Evolutionary conservation across 768 basidiomycete species (phyloP).

Genomic region (Stropharia rugosoannulata): DNA sequence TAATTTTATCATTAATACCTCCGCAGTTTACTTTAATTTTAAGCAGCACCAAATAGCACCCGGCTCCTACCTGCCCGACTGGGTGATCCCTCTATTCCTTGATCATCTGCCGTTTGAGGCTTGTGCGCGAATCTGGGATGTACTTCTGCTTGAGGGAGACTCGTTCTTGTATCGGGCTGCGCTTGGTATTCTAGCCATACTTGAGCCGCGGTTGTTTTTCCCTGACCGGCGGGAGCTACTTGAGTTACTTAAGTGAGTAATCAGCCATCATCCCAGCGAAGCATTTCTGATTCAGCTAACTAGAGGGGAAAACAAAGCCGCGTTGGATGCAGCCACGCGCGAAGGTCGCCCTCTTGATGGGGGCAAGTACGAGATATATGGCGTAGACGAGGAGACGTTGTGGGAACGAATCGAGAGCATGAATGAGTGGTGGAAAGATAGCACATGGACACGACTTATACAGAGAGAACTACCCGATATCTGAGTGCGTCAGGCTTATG

Average conservation of each 20-base stretch:
- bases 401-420: slow-evolving; percentile 82
- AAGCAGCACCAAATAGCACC: slow-evolving; percentile 92
- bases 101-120: slow-evolving; percentile 91
- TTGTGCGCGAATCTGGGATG: slow-evolving; percentile 88
- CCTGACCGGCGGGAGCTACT: slow-evolving; percentile 79
- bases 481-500: slow-evolving; percentile 19
- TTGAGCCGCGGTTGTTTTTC: slow-evolving; percentile 87
- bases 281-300: slow-evolving; percentile 1
- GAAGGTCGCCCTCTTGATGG: slow-evolving; percentile 61
- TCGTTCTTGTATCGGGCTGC: slow-evolving; percentile 85
- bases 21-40: slow-evolving; percentile 87
- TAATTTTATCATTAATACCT: slow-evolving; percentile 5
- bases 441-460: slow-evolving; percentile 82
- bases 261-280: not conserved
- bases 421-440: slow-evolving; percentile 93
- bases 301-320: slow-evolving; percentile 83
- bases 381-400: slow-evolving; percentile 79
- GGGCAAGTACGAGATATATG: slow-evolving; percentile 85
- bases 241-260: slow-evolving; percentile 67
- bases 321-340: slow-evolving; percentile 78
- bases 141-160: slow-evolving; percentile 85
- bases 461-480: slow-evolving; percentile 84
- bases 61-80: slow-evolving; percentile 76
- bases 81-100: slow-evolving; percentile 80
- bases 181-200: slow-evolving; percentile 77